These are phyloP conservation scores for Boletus edulis DNA, from an alignment of 768 basidiomycete species.

Conservation along the genomic window DNA sequence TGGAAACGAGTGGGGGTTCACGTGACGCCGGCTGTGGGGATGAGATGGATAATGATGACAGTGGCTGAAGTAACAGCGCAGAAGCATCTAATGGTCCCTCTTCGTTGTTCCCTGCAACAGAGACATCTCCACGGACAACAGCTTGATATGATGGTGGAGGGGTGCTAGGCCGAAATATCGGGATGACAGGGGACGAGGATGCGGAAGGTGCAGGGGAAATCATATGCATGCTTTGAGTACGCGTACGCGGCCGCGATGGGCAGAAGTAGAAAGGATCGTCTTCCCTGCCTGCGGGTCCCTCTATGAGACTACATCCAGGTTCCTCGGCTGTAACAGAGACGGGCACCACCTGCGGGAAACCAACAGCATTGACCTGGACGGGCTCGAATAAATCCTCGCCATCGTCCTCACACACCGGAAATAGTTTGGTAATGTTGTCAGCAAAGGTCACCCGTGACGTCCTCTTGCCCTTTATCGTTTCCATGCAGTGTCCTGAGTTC, in stretches of 20 bases:
- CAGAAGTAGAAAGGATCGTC: constrained; percentile 26
- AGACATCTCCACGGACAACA: constrained; percentile 1
- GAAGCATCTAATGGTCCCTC: constrained; percentile 19
- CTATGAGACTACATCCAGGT: neutral
- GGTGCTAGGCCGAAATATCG: constrained; percentile 23
- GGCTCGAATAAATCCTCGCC: constrained; percentile 33
- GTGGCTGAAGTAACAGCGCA: constrained; percentile 28
- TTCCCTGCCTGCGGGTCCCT: constrained; percentile 8
- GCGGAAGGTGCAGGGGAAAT: constrained; percentile 1
- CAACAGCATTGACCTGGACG: constrained; percentile 10
- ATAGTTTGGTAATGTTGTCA: constrained; percentile 20
- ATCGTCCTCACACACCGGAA: constrained; percentile 33
- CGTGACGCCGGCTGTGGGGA: constrained; percentile 1
- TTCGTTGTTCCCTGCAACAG: neutral
- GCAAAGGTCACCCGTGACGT: constrained; percentile 17
- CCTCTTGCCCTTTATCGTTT: constrained; percentile 15
- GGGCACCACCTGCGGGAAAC: constrained; percentile 20
- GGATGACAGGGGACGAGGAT: constrained; percentile 11
- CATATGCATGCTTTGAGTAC: constrained; percentile 30
- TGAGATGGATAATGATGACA: constrained; percentile 18
- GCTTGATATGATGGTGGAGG: constrained; percentile 27
- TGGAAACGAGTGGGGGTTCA: constrained; percentile 11
- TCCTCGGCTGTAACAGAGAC: neutral
- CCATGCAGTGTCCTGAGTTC: constrained; percentile 9
- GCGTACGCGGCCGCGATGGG: constrained; percentile 22